Evolutionary conservation across 2,329 filamentous ascomycete genomes (phyloP).

Genomic region (Helotiales sp.): DNA sequence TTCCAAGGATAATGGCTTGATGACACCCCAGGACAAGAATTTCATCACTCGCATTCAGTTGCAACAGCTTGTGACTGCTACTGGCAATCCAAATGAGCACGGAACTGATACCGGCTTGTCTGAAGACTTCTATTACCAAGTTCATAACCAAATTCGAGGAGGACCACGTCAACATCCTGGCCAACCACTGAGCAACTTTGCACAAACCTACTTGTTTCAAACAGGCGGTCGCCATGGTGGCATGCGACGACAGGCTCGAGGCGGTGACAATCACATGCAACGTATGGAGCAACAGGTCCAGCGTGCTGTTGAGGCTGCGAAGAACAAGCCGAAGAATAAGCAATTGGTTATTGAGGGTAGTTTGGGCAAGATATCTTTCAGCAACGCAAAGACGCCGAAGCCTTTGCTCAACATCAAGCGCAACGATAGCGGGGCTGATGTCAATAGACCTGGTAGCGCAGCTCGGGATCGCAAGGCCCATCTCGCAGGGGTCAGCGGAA

Average conservation of each 20-base stretch:
- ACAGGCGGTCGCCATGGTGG: conserved; percentile 83
- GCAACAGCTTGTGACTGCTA: conserved; percentile 92
- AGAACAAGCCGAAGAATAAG: conserved; percentile 97
- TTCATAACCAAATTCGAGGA: conserved; percentile 91
- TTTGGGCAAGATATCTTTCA: conserved; percentile 97
- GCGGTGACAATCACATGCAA: conserved; percentile 95
- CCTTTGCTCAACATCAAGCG: conserved; percentile 95
- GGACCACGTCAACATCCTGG: conserved; percentile 88
- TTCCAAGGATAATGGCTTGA: conserved; percentile 92
- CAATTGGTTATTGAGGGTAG: conserved; percentile 96
- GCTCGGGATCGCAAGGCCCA: conserved; percentile 51
- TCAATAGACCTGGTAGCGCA: conserved; percentile 56
- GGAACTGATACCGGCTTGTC: conserved; percentile 79
- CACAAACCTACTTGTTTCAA: conserved; percentile 96
- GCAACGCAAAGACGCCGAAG: conserved; percentile 96
- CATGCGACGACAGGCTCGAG: conserved; percentile 75
- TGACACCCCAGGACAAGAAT: conserved; percentile 99
- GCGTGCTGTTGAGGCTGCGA: conserved; percentile 93
- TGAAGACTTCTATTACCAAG: conserved; percentile 99
- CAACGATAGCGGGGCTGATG: conserved; percentile 68
- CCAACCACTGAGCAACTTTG: conserved; percentile 93
- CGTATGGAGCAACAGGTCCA: conserved; percentile 99
- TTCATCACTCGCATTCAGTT: conserved; percentile 98
- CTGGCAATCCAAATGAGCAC: conserved; percentile 81
- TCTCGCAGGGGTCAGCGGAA: conserved; percentile 56